phyloP scores from a whole-genome alignment of 495 filamentous ascomycete genomes.

The Podospora tetraspora region DNA sequence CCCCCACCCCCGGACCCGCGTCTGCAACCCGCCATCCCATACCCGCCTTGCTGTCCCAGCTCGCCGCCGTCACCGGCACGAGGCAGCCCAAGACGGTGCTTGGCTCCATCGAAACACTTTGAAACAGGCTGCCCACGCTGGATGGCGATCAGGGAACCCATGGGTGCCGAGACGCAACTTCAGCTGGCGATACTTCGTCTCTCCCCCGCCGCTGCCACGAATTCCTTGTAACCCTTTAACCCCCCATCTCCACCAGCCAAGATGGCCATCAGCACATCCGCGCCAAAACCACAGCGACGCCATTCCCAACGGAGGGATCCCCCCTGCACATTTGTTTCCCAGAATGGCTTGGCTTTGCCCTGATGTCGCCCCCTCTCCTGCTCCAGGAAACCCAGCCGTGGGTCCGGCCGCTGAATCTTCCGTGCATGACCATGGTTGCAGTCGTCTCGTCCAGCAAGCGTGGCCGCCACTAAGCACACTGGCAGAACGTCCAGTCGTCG shows the following conservation, averaged over 20 bases:
- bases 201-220: background rate
- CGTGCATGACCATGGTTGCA: constrained; percentile 33
- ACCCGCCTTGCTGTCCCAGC: background rate
- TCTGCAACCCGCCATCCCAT: background rate
- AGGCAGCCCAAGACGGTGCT: constrained; percentile 2
- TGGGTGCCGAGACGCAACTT: constrained; percentile 12
- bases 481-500: constrained; percentile 2
- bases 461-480: background rate
- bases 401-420: constrained; percentile 33
- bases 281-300: constrained; percentile 7
- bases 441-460: constrained; percentile 14
- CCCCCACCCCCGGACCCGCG: background rate
- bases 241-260: constrained; percentile 7
- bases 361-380: constrained; percentile 1
- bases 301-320: background rate
- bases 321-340: constrained; percentile 19
- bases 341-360: constrained; percentile 1
- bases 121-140: constrained; percentile 30
- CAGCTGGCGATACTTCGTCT: constrained; percentile 15
- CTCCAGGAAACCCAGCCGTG: constrained; percentile 1
- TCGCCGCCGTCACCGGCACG: background rate
- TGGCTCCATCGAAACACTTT: constrained; percentile 29
- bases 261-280: constrained; percentile 4
- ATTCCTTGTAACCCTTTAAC: constrained; percentile 1
- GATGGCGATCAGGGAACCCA: constrained; percentile 40